Percentiles rank a stretch among this genome's conserved stretches.
Evolutionary conservation across 768 basidiomycete genomes (phyloP).

Genomic region (Terana coerulea): DNA sequence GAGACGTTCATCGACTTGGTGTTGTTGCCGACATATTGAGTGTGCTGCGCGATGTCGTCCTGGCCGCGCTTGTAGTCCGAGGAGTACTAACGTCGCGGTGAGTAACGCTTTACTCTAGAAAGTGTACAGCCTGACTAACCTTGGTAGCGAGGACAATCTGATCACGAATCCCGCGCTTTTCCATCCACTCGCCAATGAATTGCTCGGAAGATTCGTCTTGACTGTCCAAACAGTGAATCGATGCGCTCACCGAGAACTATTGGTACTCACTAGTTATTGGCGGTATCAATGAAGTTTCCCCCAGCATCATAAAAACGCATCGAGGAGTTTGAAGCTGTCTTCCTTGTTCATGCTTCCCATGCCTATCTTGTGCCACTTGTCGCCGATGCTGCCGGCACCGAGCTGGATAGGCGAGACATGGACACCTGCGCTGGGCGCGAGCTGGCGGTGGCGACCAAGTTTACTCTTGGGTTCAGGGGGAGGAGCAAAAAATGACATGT

Average conservation of each 20-base stretch:
- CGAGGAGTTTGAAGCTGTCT: constrained; percentile 37
- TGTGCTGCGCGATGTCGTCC: constrained; percentile 23
- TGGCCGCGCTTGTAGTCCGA: constrained; percentile 16
- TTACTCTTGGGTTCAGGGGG: constrained; percentile 7
- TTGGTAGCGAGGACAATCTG: constrained; percentile 28
- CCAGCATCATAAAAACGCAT: constrained; percentile 19
- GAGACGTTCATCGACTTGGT: constrained; percentile 28
- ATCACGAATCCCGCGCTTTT: constrained; percentile 29
- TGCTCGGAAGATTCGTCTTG: constrained; percentile 29
- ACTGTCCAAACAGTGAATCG: constrained; percentile 9
- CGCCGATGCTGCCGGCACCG: constrained; percentile 42
- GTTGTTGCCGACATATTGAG: constrained; percentile 38
- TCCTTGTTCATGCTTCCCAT: constrained; percentile 39
- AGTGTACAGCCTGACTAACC: constrained; percentile 7
- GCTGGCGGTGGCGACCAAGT: constrained; percentile 29
- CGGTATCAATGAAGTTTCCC: constrained; percentile 25
- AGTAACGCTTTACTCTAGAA: not conserved
- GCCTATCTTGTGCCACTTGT: constrained; percentile 31
- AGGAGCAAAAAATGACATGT: constrained; percentile 2
- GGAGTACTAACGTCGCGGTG: not conserved
- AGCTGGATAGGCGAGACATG: constrained; percentile 44
- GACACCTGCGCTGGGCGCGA: constrained; percentile 36
- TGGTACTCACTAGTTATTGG: constrained; percentile 37
- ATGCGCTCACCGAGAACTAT: not conserved
- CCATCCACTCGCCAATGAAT: constrained; percentile 39